Evolutionary conservation across 768 basidiomycete genomes (phyloP), one percentile per base, ranked within the genome.

Genomic region (Erythrobasidium yunnanense): DNA sequence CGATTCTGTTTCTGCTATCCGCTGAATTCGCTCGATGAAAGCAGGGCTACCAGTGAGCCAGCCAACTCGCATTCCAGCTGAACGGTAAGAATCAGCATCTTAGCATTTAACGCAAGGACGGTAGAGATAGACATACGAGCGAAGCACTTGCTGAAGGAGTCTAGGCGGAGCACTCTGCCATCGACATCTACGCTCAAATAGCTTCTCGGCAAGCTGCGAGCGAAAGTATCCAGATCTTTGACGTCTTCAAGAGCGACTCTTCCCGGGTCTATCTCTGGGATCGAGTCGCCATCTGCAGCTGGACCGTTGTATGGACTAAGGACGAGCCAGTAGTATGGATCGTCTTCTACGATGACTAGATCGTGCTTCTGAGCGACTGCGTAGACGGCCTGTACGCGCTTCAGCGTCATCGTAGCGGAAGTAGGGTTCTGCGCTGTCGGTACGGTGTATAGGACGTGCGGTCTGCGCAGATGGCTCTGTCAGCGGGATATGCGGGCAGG

Each of bases 101-200:
- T 42, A 42, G 38, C 38, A n/a, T n/a, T 11, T 11, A n/a, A 42
- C 38, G 11, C 11, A n/a, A 42, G 38, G 38, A 42, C 11, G 55
- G 23, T 46, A 57, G 13, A 15, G 30, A 15, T 27, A 4, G 46
- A 62, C 45, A 29, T 53, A 29, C 56, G 60, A 18, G 60, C 60
- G 29, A 56, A 57, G 47, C 55, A 82, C 84, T 87, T 88, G 34
- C 83, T 85, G 74, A 87, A 87, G 0, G 84, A 84, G 73, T 90
- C 89, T 38, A 90, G 77, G 1, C 87, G 84, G 62, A 92, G 83
- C 46, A 92, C 88, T 30, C 88, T 83, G 1, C 88, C 88, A 74
- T 90, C 83, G 68, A 82, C 83, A 74, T 90, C 88, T 70, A 85
- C 77, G 47, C 82, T 83, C 65, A 79, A 73, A 72, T 76, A 79